These are phyloP conservation scores for Fusarium torreyae DNA, from an alignment of 2,329 filamentous ascomycete genomes.

Conservation along the genomic window DNA sequence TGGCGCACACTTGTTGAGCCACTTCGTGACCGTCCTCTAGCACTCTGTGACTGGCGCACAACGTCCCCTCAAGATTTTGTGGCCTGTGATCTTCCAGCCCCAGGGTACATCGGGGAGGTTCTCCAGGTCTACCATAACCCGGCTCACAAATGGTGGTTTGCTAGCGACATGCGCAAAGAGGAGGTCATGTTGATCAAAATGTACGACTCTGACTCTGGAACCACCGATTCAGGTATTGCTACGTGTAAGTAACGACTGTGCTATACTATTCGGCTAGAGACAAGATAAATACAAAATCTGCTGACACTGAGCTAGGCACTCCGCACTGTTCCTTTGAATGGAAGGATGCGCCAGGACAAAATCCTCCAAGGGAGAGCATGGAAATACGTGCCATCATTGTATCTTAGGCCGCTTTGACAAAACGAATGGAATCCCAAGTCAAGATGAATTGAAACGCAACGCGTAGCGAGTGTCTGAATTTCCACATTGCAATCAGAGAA, in stretches of 20 bases:
- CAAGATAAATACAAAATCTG: no score
- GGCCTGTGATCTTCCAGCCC: not conserved
- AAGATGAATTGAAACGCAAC: no score
- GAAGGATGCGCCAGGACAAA: not conserved
- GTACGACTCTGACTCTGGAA: not conserved
- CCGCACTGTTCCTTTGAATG: conserved; percentile 2
- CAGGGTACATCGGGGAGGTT: not conserved
- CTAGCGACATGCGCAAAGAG: not conserved
- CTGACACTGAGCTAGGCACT: no score
- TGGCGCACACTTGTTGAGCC: not conserved
- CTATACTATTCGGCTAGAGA: no score
- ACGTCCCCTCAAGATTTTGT: not conserved
- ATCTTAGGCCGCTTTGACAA: no score
- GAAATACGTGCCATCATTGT: conserved; percentile 3
- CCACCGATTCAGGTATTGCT: not conserved
- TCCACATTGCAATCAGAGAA: no score
- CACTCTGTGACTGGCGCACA: not conserved
- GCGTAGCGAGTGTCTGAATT: no score
- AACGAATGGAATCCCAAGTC: no score
- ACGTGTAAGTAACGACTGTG: conserved; percentile 1
- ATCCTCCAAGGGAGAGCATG: not conserved
- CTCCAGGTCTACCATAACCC: not conserved
- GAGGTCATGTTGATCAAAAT: not conserved
- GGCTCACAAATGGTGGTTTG: not conserved
- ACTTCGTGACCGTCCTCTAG: not conserved